phyloP scores from a whole-genome alignment of 257 asterid genomes.

The Linderniella brevidens region DNA sequence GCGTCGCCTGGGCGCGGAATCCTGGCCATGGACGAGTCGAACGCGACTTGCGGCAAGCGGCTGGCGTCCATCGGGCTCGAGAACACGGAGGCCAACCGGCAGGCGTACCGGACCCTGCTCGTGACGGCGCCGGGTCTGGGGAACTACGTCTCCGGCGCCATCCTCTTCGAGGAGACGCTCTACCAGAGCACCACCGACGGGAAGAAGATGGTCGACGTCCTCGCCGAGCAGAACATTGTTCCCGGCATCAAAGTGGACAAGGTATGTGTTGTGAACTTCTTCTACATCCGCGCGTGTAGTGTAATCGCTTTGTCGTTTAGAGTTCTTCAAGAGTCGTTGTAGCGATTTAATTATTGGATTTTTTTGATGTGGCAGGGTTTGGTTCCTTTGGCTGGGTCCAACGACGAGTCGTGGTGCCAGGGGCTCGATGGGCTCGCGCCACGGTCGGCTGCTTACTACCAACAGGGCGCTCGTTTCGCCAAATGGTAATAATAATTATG shows the following conservation, averaged over 20 bases:
- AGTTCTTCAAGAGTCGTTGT: no score
- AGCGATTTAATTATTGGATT: not conserved
- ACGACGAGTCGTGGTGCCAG: conserved; percentile 94
- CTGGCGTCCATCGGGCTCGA: conserved; percentile 78
- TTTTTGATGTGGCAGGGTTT: conserved; percentile 43
- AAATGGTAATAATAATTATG: conserved; percentile 74
- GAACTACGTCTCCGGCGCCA: conserved; percentile 75
- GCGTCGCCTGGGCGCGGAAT: conserved; percentile 17
- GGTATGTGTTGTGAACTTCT: conserved; percentile 16
- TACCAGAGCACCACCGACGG: conserved; percentile 28
- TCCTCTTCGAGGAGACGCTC: conserved; percentile 74
- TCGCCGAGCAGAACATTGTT: conserved; percentile 58
- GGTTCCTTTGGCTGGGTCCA: conserved; percentile 89
- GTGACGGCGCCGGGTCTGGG: conserved; percentile 73
- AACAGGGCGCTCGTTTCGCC: conserved; percentile 97
- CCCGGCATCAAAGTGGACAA: conserved; percentile 92
- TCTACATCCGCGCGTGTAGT: not conserved
- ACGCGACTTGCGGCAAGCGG: conserved; percentile 88
- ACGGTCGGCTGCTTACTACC: conserved; percentile 87
- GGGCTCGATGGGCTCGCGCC: conserved; percentile 99
- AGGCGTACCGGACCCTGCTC: conserved; percentile 70
- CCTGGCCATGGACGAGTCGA: conserved; percentile 88
- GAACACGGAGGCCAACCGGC: conserved; percentile 93
- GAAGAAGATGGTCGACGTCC: conserved; percentile 74
- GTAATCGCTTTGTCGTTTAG: no score